Evolutionary conservation across 495 filamentous ascomycete genomes (phyloP), one percentile per base, ranked within the genome.

Genomic region (Xylaria castorea): DNA sequence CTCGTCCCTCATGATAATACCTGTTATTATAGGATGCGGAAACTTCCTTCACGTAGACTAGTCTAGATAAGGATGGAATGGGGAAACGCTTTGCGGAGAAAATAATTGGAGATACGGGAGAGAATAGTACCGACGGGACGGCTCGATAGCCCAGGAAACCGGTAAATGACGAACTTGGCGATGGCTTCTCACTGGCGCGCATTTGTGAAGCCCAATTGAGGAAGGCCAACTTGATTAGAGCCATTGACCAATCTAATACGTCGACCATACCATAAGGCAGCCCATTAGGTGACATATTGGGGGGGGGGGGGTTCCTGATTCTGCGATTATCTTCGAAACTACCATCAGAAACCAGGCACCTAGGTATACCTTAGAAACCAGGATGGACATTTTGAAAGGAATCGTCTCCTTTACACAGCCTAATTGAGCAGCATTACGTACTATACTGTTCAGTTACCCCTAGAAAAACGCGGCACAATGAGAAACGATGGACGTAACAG

Each of bases 111-210:
- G 73, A 75, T 74, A 70, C 76, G 74, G 76, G 68, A 61, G 70
- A 75, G 71, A 61, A 84, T 70, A 69, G 66, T 61, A 61, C 81
- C 81, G 70, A 58, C 55, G 40, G 50, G 27, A 68, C 66, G 50
- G 36, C 50, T 42, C 50, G 66, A 68, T 18, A 42, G 38, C 34
- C 66, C 50, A 51, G 34, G 8, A 30, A 68, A 57, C 66, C 36
- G 50, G 66, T 55, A 42, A 27, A 22, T 68, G 34, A 75, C 68
- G 77, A 77, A 76, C 72, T 77, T 73, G 73, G 69, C 73, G 70
- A 67, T 66, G 27, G 70, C 67, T 46, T 73, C 34, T 79, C 80
- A 84, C 50, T 73, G 64, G 66, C 82, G 66, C 66, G 66, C 66
- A 68, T 68, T 68, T 68, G 22, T 22, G 22, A 55, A 36, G 16